phyloP scores from a whole-genome alignment of 768 basidiomycete genomes.

The Lactifluus hygrophoroides region DNA sequence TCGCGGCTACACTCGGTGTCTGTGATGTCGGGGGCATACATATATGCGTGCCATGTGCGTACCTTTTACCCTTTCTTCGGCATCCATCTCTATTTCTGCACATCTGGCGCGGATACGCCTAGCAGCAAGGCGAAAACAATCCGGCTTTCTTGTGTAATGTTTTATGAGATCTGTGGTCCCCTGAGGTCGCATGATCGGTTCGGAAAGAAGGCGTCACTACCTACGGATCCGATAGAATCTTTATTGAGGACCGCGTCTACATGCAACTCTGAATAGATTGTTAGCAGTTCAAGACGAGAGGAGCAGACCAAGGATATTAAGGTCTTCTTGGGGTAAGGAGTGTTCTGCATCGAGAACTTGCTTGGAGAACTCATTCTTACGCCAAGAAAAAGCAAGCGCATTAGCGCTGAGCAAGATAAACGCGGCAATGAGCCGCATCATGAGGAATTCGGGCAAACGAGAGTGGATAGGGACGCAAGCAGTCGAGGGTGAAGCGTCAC shows the following conservation, averaged over 20 bases:
- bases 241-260: background rate
- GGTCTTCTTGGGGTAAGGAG: background rate
- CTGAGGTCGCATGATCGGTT: background rate
- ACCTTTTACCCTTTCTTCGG: slow-evolving; percentile 18
- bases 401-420: background rate
- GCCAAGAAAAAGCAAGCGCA: background rate
- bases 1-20: slow-evolving; percentile 9
- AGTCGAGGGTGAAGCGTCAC: background rate
- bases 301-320: background rate
- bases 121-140: slow-evolving; percentile 19
- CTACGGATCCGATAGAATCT: background rate
- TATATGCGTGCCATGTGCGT: background rate
- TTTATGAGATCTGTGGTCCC: background rate
- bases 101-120: slow-evolving; percentile 14
- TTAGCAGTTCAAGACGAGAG: background rate
- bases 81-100: slow-evolving; percentile 17
- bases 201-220: background rate
- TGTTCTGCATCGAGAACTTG: background rate
- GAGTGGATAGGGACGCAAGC: too few species aligned
- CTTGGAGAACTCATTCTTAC: background rate
- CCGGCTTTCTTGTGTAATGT: slow-evolving; percentile 12
- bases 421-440: background rate
- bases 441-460: background rate
- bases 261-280: background rate
- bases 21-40: background rate